A percentile compares a stretch with the other conserved stretches of the same genome.
Conservation (phyloP, 768 basidiomycete genomes). For the Serendipita vermifera region DNA sequence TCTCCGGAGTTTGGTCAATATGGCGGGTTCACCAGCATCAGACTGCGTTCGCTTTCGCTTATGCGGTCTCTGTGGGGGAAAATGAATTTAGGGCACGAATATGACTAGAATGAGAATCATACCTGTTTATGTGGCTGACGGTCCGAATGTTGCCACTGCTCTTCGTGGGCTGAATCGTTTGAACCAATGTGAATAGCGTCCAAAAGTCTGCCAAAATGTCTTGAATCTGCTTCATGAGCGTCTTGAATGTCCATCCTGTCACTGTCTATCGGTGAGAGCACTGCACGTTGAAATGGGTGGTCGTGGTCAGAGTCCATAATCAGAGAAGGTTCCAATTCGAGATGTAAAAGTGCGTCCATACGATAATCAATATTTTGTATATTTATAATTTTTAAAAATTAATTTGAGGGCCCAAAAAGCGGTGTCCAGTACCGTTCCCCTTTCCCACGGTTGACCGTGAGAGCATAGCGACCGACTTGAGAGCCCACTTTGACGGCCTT, state of each 20-base stretch:
- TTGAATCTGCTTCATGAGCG: neutral
- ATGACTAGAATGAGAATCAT: neutral
- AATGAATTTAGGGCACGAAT: neutral
- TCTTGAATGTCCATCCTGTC: neutral
- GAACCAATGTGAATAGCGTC: conserved; percentile 5
- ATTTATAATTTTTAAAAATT: neutral
- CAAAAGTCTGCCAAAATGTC: conserved; percentile 1
- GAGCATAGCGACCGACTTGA: too few relatives aligned
- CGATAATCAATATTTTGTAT: neutral
- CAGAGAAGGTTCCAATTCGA: too few relatives aligned
- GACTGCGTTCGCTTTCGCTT: conserved; percentile 4
- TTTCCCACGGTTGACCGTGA: too few relatives aligned
- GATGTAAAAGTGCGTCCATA: neutral
- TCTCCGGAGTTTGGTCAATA: neutral
- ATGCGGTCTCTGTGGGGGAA: neutral
- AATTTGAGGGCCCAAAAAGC: too few relatives aligned
- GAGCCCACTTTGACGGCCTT: too few relatives aligned
- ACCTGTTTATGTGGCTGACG: neutral
- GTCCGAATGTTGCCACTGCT: neutral
- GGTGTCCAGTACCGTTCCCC: too few relatives aligned
- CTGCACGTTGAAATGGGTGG: too few relatives aligned
- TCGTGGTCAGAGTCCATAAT: too few relatives aligned
- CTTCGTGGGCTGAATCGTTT: neutral
- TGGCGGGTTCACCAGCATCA: neutral
- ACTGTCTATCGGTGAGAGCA: neutral